These are phyloP conservation scores for Colletotrichum sp. DNA, from an alignment of 2,329 filamentous ascomycete genomes.

Conservation along the genomic window DNA sequence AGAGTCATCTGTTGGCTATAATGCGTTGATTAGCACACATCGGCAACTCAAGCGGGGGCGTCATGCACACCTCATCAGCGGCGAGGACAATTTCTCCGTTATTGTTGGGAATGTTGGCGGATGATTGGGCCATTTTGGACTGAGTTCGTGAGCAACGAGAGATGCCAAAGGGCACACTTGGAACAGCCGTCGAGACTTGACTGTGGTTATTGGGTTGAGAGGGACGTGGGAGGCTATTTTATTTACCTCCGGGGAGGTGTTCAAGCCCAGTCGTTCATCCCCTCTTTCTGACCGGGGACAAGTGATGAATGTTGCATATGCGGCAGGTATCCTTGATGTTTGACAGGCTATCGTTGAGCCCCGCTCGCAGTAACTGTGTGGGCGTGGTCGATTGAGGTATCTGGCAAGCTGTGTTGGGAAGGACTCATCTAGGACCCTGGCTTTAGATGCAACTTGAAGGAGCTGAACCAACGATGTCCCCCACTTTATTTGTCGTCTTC, in stretches of 20 bases:
- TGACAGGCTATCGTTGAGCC: background rate
- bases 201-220: background rate
- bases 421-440: fast-evolving
- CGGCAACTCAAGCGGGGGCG: background rate
- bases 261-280: background rate
- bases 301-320: background rate
- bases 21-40: background rate
- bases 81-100: background rate
- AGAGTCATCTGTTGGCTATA: background rate
- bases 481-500: background rate
- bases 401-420: background rate
- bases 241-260: fast-evolving
- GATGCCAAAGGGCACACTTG: background rate
- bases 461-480: fast-evolving
- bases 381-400: background rate
- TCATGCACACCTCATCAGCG: background rate
- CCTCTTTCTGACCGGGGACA: background rate
- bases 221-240: fast-evolving
- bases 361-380: fast-evolving
- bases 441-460: background rate
- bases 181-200: fast-evolving
- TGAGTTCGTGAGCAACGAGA: background rate
- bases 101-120: background rate
- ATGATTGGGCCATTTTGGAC: background rate
- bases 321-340: background rate